Base-by-base conservation (phyloP, 495 filamentous ascomycete genomes). In the Cryomyces minteri region DNA sequence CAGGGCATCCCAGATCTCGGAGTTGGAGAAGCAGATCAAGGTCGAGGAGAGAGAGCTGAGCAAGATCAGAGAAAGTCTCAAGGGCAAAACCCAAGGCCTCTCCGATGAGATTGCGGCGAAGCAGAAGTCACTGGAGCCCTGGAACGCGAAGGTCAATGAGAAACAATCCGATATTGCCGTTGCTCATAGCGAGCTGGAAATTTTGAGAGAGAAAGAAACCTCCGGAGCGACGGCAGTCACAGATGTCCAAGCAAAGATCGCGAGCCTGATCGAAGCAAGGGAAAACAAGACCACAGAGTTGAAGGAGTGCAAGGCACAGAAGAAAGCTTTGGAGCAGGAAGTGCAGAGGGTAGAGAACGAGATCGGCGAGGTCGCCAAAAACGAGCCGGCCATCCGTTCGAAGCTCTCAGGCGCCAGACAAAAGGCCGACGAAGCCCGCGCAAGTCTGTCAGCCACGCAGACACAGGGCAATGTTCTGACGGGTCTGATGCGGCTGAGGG, bases 111-210 rank as follows among this genome's bases (percentile, higher is more conserved):
- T 96, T 48, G 76, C 87, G 0, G 68, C 70, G 1, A 95, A 94
- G 62, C 90, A 98, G 54, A 94, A 92, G 63, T 80, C 82, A 2
- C 71, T 98, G 6, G 88, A 95, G 65, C 90, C 90, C 0, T 98
- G 88, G 88, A 88, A 84, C 46, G 85, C 82, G 42, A 94, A 87
- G 63, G 87, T 98, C 66, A 96, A 93, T 56, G 74, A 90, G 58
- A 96, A 94, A 59, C 81, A 84, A 51, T 94, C 86, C 2, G 74
- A 82, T 6, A 88, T 94, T 54, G 88, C 90, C 10, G 87, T 98
- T 30, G 85, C 90, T 4, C 82, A 93, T 58, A 88, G 82, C 58
- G 90, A 98, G 61, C 73, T 95, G 44, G 79, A 90, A 40, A 95
- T 98, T 48, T 67, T 96, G 4, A 72, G 76, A 29, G 88, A 96